Base-by-base conservation (phyloP, 2,329 filamentous ascomycete species). In the Aureobasidium lini region DNA sequence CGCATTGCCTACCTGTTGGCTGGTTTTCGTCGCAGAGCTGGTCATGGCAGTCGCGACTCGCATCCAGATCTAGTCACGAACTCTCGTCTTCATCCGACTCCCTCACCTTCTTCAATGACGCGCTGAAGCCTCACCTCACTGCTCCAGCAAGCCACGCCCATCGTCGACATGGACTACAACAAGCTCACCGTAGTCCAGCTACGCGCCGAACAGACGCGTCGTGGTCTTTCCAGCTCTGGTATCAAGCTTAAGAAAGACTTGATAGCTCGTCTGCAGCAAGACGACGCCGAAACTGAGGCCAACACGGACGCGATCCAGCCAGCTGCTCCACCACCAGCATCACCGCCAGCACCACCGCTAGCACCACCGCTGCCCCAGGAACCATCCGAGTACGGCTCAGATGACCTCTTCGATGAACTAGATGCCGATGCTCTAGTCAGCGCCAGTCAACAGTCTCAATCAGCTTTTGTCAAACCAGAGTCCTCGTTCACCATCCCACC, bases 371-470 rank as follows among this genome's bases (percentile, higher is more conserved):
- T 29, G 13, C n/a, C 39, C 5, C 7, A 3, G 10, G 37, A 54
- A 16, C 28, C 52, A 4, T 57, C 54, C 44, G 54, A 48, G 2
- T 47, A 47, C 7, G 54, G 42, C 11, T 57, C 54, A 3, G 54
- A 57, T 16, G 54, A 57, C 6, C 23, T 57, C 15, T 57, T 57
- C 28, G 43, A 57, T 23, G 54, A 57, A 15, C 34, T 57, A 8
- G 43, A 57, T 7, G 54, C 43, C 23, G 54, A 57, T 11, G 54
- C 42, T 3, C 29, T 57, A 3, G 10, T 57, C 15, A 47, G 34
- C 32, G 54, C 54, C 18, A 57, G 54, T 37, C 54, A 57, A n/a
- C 54, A 39, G n/a, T 47, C 43, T 5, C 43, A 42, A 15, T 36
- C 54, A 1, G 43, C 43, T 28, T 5, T 28, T 39, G 15, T 16